A percentile compares a stretch with the other conserved stretches of the same genome.
Conservation (phyloP, 192 early-diverging fungal species). For the Coemansia sp. region DNA sequence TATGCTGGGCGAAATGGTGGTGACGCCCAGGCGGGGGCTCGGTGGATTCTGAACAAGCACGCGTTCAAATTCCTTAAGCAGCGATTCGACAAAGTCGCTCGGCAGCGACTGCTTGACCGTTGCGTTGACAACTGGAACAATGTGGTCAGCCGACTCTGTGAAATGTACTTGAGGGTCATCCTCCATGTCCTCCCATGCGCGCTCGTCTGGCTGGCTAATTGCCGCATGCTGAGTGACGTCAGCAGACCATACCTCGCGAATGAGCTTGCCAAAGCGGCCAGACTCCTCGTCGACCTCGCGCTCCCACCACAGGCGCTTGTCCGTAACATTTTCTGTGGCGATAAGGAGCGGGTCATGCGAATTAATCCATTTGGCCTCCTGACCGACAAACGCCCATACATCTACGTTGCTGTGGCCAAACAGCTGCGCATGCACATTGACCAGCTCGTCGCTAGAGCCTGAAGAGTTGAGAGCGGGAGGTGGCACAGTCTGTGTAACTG, state of each 20-base stretch:
- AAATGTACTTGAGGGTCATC: slow-evolving; percentile 20
- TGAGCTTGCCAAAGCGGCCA: slow-evolving; percentile 37
- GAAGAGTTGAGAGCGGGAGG: slow-evolving; percentile 2
- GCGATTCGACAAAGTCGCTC: slow-evolving; percentile 30
- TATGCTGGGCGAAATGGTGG: slow-evolving; percentile 61
- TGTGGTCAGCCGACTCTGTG: background rate
- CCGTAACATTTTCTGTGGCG: background rate
- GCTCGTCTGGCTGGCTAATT: background rate
- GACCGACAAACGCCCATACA: slow-evolving; percentile 60
- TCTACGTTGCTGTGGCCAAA: slow-evolving; percentile 78
- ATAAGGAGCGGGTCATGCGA: slow-evolving; percentile 8
- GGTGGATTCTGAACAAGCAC: slow-evolving; percentile 17
- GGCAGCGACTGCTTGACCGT: slow-evolving; percentile 12
- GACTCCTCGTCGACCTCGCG: slow-evolving; percentile 37
- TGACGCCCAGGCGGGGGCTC: slow-evolving; percentile 24
- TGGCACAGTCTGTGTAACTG: slow-evolving; percentile 39
- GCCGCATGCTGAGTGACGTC: background rate
- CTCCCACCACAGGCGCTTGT: slow-evolving; percentile 35
- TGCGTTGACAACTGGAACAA: background rate
- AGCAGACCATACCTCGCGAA: slow-evolving; percentile 31
- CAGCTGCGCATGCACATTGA: slow-evolving; percentile 56
- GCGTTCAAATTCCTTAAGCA: slow-evolving; percentile 37
- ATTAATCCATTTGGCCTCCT: slow-evolving; percentile 18
- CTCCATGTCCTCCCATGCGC: slow-evolving; percentile 29
- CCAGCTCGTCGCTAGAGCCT: background rate